Evolutionary conservation across 176 grass and related monocot species (phyloP).

Genomic region (Oryza officinalis): DNA sequence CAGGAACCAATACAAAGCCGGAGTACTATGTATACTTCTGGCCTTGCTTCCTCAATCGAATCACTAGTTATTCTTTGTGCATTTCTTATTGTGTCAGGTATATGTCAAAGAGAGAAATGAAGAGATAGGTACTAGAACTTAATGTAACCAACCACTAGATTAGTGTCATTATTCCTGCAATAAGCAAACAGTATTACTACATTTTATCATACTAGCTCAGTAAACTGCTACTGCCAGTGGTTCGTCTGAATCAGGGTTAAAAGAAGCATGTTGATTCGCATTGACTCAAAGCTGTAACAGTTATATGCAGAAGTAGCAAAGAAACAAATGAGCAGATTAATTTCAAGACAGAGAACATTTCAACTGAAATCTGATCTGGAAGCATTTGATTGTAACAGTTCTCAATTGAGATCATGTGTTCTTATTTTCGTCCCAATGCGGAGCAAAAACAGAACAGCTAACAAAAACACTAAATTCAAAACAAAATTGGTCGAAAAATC

Average conservation of each 20-base stretch:
- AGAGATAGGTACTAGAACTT: neutral
- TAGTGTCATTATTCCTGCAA: neutral
- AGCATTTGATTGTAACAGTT: conserved; percentile 14
- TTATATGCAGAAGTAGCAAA: conserved; percentile 13
- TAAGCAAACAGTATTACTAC: neutral
- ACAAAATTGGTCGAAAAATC: neutral
- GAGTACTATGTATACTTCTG: neutral
- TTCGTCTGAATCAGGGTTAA: conserved; percentile 2
- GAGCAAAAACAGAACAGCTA: neutral
- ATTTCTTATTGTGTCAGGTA: conserved; percentile 20
- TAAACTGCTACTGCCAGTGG: conserved; percentile 10
- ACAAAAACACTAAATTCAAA: neutral
- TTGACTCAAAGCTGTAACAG: neutral
- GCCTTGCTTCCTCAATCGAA: neutral
- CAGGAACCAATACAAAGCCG: no score
- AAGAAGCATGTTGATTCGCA: conserved; percentile 10
- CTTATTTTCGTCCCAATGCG: conserved; percentile 33
- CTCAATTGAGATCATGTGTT: conserved; percentile 6
- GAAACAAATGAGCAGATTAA: neutral
- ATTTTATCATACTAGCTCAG: neutral
- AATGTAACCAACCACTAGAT: conserved; percentile 20
- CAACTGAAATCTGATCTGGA: conserved; percentile 2
- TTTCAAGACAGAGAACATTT: neutral
- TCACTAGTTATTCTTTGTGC: neutral
- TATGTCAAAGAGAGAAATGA: neutral